Evolutionary conservation across 208 protist genomes (phyloP), one percentile per base, ranked within the genome.

Genomic region (Naegleria lovaniensis): DNA sequence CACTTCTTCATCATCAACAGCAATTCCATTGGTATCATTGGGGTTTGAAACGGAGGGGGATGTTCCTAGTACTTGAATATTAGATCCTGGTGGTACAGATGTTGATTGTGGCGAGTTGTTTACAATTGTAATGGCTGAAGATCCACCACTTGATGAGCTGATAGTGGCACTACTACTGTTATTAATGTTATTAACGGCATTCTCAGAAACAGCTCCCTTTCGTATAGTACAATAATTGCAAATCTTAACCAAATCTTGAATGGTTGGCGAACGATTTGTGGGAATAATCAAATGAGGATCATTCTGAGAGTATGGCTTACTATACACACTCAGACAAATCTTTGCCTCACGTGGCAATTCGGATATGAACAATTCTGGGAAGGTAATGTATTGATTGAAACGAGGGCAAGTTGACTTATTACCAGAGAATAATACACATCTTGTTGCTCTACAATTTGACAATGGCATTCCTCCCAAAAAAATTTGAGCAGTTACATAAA

Each of bases 321-420:
- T 22, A 38, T 59, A 88, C 33, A 29, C 16, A 22, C 7, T 88
- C 11, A 88, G 36, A 13, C 39, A 88, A 58, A 88, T 88, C 25
- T 48, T 88, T n/a, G 85, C 22, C 19, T 88, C 85, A 38, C 85
- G 13, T 38, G 85, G 85, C 4, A 88, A 29, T 33, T 88, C 85
- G 38, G 41, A 88, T 58, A 58, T 58, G 41, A 58, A 39, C 11
- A 79, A 79, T 79, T 88, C 43, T 59, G 39, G 41, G 85, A 88
- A 88, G 6, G 33, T 58, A 58, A 88, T 88, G 22, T 58, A 58
- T 39, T 58, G 22, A 58, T 88, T 58, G 5, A 29, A 88, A 36
- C 39, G 13, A 13, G 85, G 41, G 7, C 43, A 48, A 48, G 43
- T 48, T 48, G 43, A 48, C 43, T 48, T 48, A 58, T 88, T 38